Percentiles rank a stretch among this genome's conserved stretches.
These are phyloP conservation scores for Kernera saxatilis DNA, from an alignment of 345 rosid genomes.

Conservation along the genomic window DNA sequence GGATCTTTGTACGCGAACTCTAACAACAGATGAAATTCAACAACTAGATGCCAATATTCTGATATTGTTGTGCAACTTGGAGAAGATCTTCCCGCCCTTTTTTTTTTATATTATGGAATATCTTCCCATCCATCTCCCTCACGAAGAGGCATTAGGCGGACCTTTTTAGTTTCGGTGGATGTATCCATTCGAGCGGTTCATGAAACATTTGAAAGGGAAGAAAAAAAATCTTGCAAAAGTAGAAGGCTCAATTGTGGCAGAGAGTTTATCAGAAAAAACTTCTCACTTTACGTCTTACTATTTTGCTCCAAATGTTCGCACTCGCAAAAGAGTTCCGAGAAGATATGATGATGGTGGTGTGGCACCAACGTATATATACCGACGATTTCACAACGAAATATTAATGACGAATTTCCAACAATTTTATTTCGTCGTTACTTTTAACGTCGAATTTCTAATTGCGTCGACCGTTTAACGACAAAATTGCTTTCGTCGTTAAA, in stretches of 20 bases:
- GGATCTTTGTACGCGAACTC: background rate
- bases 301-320: background rate
- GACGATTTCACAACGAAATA: too few relatives aligned
- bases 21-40: too few relatives aligned
- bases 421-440: too few relatives aligned
- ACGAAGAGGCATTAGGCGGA: background rate
- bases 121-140: background rate
- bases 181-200: background rate
- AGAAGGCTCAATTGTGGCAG: background rate
- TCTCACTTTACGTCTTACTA: background rate
- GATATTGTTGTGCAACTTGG: background rate
- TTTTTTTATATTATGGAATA: background rate
- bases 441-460: too few relatives aligned
- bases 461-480: too few relatives aligned
- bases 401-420: too few relatives aligned
- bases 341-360: background rate
- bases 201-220: background rate
- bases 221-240: background rate
- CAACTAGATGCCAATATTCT: background rate
- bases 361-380: background rate
- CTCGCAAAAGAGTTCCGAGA: background rate
- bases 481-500: too few relatives aligned
- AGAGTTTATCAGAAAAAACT: background rate
- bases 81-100: background rate
- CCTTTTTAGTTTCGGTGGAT: background rate